These are phyloP conservation scores for Hemileia vastatrix DNA, from an alignment of 1,284 basidiomycete genomes.

Conservation along the genomic window DNA sequence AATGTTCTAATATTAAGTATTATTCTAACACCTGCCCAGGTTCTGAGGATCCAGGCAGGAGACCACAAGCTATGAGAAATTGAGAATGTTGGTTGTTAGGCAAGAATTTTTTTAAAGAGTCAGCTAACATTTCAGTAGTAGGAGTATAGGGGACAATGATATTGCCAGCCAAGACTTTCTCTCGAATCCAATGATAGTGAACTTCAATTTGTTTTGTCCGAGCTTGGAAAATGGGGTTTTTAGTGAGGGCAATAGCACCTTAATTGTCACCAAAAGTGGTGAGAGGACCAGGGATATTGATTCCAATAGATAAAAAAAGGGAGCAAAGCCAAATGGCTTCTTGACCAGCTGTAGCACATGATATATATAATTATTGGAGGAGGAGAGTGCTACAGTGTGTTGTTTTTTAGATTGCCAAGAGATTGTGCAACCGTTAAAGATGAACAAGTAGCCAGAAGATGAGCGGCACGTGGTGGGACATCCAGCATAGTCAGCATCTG, in stretches of 20 bases:
- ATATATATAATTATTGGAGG: not conserved
- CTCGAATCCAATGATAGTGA: too few relatives aligned
- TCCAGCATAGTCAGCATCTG: not conserved
- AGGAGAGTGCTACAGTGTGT: not conserved
- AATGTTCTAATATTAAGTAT: too few relatives aligned
- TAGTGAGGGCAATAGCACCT: constrained; percentile 29
- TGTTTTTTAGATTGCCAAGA: constrained; percentile 7
- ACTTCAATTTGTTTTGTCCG: too few relatives aligned
- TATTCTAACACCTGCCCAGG: too few relatives aligned
- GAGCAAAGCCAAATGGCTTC: not conserved
- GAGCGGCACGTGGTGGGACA: not conserved
- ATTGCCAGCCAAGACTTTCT: too few relatives aligned
- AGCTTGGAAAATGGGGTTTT: too few relatives aligned
- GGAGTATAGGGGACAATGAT: too few relatives aligned
- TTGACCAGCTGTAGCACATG: not conserved
- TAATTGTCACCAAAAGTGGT: constrained; percentile 39
- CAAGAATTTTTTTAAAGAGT: too few relatives aligned
- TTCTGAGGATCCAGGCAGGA: too few relatives aligned
- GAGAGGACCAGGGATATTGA: constrained; percentile 20
- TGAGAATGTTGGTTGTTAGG: too few relatives aligned
- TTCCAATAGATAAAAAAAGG: constrained; percentile 33
- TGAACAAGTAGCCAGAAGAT: not conserved
- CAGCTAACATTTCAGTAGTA: too few relatives aligned
- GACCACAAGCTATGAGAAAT: too few relatives aligned
- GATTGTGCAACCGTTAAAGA: not conserved